Evolutionary conservation across 2,329 filamentous ascomycete genomes (phyloP), one percentile per base, ranked within the genome.

Genomic region (Trichophyton schoenleinii): DNA sequence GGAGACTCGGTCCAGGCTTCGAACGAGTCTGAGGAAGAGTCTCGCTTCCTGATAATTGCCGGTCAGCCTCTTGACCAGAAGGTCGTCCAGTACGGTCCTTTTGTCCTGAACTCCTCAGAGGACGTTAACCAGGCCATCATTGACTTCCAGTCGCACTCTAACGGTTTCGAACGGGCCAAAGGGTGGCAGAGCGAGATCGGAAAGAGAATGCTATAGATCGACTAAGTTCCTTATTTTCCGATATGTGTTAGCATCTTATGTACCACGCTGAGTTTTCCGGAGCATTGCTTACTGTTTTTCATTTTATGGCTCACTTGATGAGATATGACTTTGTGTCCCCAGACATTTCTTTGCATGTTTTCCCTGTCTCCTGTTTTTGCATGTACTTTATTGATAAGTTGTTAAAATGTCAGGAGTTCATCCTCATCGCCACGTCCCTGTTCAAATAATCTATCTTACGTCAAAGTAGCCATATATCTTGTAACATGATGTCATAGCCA

Each of bases 181-280:
- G 83, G 84, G 34, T 96, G 91, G 90, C 76, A 86, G 73, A 91
- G 87, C 70, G 87, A 95, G 76, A 95, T 96, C 80, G 89, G 88
- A 42, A 91, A 90, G 80, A 79, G 79, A 13, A 89, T 89, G 86
- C 52, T 18, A 36, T 61, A 63, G 58, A 61, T 20, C 5, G 42
- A 57, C 11, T 20, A 57, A 1, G 3, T 5, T 25, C 5, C 25
- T 52, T 22, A 48, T 9, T 20, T 46, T n/a, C 42, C 42, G 42
- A 48, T 9, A 9, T 18, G n/a, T 4, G 8, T 20, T 48, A 20
- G 18, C 3, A 48, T 48, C 15, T 31, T 13, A 28, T 31, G 48
- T n/a, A 53, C 11, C 9, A 13, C 9, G 34, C 48, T 53, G 22
- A 13, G 28, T 53, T 31, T 53, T 1, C 18, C 46, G 22, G 48